phyloP scores from a whole-genome alignment of 495 filamentous ascomycete species.

The Hypomontagnella monticulosa region DNA sequence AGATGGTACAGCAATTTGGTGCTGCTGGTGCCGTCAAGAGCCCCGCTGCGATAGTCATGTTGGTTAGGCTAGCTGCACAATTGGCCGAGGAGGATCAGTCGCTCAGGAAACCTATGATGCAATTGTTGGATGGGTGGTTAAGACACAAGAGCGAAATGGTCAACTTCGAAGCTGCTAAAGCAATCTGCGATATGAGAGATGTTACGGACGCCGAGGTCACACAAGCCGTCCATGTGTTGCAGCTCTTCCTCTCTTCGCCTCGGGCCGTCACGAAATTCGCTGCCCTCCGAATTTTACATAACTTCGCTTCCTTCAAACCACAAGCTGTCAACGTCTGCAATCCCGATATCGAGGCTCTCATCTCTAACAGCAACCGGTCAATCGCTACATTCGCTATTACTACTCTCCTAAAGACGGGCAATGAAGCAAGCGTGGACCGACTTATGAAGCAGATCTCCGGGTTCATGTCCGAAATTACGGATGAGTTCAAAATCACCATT shows the following conservation, averaged over 20 bases:
- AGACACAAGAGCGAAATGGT: constrained; percentile 99
- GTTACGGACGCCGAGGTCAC: constrained; percentile 90
- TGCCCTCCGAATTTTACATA: constrained; percentile 95
- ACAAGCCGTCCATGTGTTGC: constrained; percentile 92
- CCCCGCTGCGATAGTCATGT: constrained; percentile 88
- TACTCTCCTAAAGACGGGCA: constrained; percentile 96
- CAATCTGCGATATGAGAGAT: constrained; percentile 93
- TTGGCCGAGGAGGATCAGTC: constrained; percentile 91
- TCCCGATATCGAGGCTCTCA: constrained; percentile 93
- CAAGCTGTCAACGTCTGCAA: constrained; percentile 93
- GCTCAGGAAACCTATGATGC: constrained; percentile 92
- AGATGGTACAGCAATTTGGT: constrained; percentile 99
- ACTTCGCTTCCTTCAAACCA: constrained; percentile 94
- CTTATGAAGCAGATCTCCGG: constrained; percentile 98
- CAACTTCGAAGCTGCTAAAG: constrained; percentile 98
- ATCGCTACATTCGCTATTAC: constrained; percentile 99
- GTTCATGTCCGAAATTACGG: constrained; percentile 97
- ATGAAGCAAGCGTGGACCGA: constrained; percentile 95
- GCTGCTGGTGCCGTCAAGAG: constrained; percentile 92
- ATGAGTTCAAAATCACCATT: constrained; percentile 99
- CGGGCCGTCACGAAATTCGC: constrained; percentile 97
- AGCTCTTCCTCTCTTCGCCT: constrained; percentile 96
- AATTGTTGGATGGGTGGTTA: constrained; percentile 93
- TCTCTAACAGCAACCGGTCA: constrained; percentile 95
- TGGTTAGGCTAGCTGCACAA: constrained; percentile 93